Evolutionary conservation across 75 land plant species (phyloP).

Genomic region (Adiantum capillusveneris): DNA sequence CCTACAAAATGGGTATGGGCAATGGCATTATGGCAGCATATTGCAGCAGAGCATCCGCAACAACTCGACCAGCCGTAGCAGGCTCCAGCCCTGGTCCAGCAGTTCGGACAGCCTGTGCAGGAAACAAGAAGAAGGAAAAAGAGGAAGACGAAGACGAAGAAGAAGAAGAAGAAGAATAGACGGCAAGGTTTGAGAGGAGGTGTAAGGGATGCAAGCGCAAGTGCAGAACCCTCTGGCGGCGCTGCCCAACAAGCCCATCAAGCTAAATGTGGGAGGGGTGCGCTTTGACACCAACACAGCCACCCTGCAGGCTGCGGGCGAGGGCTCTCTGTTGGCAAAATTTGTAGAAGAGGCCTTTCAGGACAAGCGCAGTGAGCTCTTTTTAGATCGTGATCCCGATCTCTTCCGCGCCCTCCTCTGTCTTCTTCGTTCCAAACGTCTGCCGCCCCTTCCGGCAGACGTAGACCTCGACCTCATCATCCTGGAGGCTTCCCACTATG

Average conservation of each 20-base stretch:
- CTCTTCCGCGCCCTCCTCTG: constrained; percentile 56
- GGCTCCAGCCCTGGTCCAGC: too few relatives aligned
- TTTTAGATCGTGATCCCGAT: constrained; percentile 77
- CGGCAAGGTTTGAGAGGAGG: too few relatives aligned
- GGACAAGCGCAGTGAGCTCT: constrained; percentile 16
- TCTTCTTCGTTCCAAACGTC: constrained; percentile 46
- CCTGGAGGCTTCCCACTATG: constrained; percentile 61
- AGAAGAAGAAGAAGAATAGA: too few relatives aligned
- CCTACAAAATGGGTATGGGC: too few relatives aligned
- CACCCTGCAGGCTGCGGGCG: constrained; percentile 17
- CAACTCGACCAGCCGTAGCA: too few relatives aligned
- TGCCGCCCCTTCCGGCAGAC: constrained; percentile 18
- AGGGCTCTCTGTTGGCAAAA: constrained; percentile 7
- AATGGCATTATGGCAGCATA: too few relatives aligned
- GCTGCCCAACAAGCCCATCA: constrained; percentile 1
- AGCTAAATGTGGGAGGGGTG: constrained; percentile 23
- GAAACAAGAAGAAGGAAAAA: too few relatives aligned
- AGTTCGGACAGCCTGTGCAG: too few relatives aligned
- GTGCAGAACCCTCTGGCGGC: too few relatives aligned
- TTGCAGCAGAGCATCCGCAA: too few relatives aligned
- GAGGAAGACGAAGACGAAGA: too few relatives aligned
- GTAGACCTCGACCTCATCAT: constrained; percentile 44
- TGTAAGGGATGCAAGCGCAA: too few relatives aligned
- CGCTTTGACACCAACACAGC: constrained; percentile 14
- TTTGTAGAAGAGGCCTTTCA: neutral